These are phyloP conservation scores for Fraxinus pennsylvanica DNA, from an alignment of 257 asterid species.

Conservation along the genomic window DNA sequence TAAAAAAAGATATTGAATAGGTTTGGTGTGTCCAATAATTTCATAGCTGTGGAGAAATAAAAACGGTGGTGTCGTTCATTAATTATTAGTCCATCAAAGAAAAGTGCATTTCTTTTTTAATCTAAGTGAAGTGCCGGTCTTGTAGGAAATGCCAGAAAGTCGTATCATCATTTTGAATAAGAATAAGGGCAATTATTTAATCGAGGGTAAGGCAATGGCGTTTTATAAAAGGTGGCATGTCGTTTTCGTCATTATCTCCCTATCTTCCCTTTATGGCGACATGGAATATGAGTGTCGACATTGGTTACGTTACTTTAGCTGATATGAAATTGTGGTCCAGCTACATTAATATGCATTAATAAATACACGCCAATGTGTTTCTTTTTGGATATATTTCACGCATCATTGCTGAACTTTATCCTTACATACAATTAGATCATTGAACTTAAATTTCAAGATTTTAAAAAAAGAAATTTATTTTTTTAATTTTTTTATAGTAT, in stretches of 20 bases:
- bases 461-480: too few species aligned
- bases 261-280: constrained; percentile 24
- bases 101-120: background rate
- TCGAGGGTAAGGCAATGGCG: constrained; percentile 19
- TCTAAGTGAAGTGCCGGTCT: background rate
- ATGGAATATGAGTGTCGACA: constrained; percentile 27
- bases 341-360: background rate
- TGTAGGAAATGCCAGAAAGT: background rate
- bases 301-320: background rate
- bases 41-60: too few species aligned
- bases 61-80: background rate
- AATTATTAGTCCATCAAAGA: background rate
- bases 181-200: too few species aligned
- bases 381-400: too few species aligned
- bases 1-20: too few species aligned
- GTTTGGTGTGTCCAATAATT: too few species aligned
- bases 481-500: too few species aligned
- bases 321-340: background rate
- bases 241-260: constrained; percentile 19
- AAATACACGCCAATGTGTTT: background rate
- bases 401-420: too few species aligned
- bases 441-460: too few species aligned
- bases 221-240: constrained; percentile 13
- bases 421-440: too few species aligned
- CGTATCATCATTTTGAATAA: background rate